A percentile compares a stretch with the other conserved stretches of the same genome.
Conservation (phyloP, 2,329 filamentous ascomycete species). For the Fusarium pseudonygamai region DNA sequence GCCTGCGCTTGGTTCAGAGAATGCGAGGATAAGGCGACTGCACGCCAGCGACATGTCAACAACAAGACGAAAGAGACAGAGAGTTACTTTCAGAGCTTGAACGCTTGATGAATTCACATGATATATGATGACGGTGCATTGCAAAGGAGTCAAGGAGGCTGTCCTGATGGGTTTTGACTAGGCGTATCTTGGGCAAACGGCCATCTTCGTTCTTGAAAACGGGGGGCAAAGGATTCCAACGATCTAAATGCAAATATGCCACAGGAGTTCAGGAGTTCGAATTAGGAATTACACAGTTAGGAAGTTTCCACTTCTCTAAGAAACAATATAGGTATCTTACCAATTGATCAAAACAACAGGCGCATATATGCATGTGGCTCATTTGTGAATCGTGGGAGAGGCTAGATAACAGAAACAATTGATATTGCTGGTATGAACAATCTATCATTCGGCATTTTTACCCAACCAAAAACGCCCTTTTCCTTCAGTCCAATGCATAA, state of each 20-base stretch:
- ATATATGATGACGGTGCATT: neutral
- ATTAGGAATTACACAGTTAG: neutral
- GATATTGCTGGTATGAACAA: constrained; percentile 40
- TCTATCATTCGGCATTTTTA: constrained; percentile 42
- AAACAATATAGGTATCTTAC: neutral
- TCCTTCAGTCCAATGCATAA: constrained; percentile 24
- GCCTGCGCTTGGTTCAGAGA: constrained; percentile 52
- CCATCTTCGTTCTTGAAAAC: neutral
- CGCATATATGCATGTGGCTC: neutral
- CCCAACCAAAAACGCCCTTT: constrained; percentile 40
- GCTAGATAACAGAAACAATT: constrained; percentile 32
- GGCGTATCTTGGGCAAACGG: neutral
- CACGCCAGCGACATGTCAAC: constrained; percentile 20
- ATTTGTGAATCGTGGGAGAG: neutral
- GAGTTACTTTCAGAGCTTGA: constrained; percentile 24
- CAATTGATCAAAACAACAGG: too few species aligned
- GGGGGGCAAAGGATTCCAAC: neutral
- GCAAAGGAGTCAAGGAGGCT: neutral
- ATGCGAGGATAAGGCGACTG: constrained; percentile 30
- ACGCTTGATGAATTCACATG: neutral
- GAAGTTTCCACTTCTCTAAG: neutral
- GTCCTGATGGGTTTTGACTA: neutral
- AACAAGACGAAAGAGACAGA: constrained; percentile 36
- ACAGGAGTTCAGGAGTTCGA: neutral
- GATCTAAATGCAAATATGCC: neutral